A percentile compares a stretch with the other conserved stretches of the same genome.
These are phyloP conservation scores for Pseudocercospora cruenta DNA, from an alignment of 2,329 filamentous ascomycete species.

Conservation along the genomic window DNA sequence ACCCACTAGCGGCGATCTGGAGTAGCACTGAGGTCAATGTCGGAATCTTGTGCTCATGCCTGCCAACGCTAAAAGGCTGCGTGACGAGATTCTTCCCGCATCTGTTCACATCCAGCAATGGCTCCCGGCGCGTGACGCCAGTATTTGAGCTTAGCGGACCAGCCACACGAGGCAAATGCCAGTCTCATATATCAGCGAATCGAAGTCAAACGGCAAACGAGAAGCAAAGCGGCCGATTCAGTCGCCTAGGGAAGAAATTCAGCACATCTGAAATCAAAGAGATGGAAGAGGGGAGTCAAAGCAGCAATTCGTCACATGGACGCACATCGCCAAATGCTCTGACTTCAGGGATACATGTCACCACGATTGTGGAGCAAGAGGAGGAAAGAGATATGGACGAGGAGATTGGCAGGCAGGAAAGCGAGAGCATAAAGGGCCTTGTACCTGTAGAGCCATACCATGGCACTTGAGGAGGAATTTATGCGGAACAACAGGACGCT, in stretches of 20 bases:
- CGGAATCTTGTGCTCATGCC: slow-evolving; percentile 35
- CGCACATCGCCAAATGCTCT: slow-evolving; percentile 3
- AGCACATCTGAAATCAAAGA: slow-evolving; percentile 12
- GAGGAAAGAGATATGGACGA: slow-evolving; percentile 18
- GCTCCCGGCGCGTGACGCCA: slow-evolving; percentile 1
- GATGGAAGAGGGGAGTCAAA: slow-evolving; percentile 15
- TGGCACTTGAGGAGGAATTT: neutral
- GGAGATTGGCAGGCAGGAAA: slow-evolving; percentile 14
- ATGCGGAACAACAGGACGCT: slow-evolving; percentile 5
- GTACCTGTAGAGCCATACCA: slow-evolving; percentile 8
- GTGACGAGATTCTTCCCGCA: slow-evolving; percentile 34
- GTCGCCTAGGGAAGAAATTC: slow-evolving; percentile 7
- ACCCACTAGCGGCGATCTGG: slow-evolving; percentile 33
- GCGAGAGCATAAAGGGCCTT: slow-evolving; percentile 21
- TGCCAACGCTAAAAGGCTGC: slow-evolving; percentile 35
- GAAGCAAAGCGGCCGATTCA: neutral
- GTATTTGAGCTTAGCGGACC: slow-evolving; percentile 21
- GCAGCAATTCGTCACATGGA: slow-evolving; percentile 5
- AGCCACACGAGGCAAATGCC: slow-evolving; percentile 11
- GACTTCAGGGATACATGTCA: slow-evolving; percentile 21
- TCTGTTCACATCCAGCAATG: slow-evolving; percentile 25
- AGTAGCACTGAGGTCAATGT: slow-evolving; percentile 35
- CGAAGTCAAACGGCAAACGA: slow-evolving; percentile 14
- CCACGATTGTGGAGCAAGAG: slow-evolving; percentile 27
- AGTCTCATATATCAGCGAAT: slow-evolving; percentile 19